Conservation (phyloP, 202 grass and related monocot genomes). For the Digitaria exilis region DNA sequence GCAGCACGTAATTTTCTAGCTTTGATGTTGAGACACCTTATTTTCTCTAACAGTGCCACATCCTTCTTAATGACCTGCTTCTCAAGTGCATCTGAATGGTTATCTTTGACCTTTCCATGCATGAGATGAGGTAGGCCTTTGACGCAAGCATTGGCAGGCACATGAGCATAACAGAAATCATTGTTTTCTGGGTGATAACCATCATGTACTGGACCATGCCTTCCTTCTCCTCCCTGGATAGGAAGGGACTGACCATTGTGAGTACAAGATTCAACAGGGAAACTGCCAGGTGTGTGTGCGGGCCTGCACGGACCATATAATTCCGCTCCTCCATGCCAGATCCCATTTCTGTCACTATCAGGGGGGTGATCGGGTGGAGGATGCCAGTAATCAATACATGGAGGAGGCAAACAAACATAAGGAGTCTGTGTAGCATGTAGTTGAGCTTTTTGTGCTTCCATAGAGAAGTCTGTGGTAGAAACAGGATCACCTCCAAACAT, state of each 20-base stretch:
- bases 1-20: constrained; percentile 44
- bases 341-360: constrained; percentile 49
- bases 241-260: constrained; percentile 46
- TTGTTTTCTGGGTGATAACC: constrained; percentile 34
- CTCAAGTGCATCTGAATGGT: constrained; percentile 32
- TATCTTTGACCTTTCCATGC: constrained; percentile 41
- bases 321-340: constrained; percentile 45
- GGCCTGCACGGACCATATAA: constrained; percentile 45
- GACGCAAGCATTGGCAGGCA: constrained; percentile 46
- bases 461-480: constrained; percentile 43
- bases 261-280: constrained; percentile 53
- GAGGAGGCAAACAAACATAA: constrained; percentile 34
- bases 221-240: constrained; percentile 38
- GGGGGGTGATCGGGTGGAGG: constrained; percentile 53
- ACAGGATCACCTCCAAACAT: constrained; percentile 37
- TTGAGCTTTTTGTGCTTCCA: constrained; percentile 39
- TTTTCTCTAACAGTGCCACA: constrained; percentile 68
- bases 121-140: constrained; percentile 49
- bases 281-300: constrained; percentile 37
- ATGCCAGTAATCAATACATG: constrained; percentile 47
- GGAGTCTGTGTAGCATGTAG: constrained; percentile 26
- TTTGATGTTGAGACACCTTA: constrained; percentile 82
- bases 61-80: constrained; percentile 65
- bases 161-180: constrained; percentile 39
- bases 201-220: constrained; percentile 22